Evolutionary conservation across 1,284 basidiomycete genomes (phyloP).

Genomic region (Caloboletus inedulis): DNA sequence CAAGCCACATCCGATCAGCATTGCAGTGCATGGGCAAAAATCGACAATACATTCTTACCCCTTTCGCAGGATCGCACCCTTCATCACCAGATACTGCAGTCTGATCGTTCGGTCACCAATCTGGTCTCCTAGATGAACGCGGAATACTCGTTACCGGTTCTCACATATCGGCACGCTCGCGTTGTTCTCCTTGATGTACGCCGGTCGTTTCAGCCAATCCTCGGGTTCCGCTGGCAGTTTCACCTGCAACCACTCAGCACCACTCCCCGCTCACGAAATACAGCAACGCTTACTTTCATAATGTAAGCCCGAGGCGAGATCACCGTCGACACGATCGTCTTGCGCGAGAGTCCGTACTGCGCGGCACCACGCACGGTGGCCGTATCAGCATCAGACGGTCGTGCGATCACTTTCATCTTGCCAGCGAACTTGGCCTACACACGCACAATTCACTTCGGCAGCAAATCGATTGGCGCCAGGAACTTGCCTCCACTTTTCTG

Average conservation of each 20-base stretch:
- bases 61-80: slow-evolving; percentile 79
- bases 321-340: slow-evolving; percentile 70
- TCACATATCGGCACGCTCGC: slow-evolving; percentile 75
- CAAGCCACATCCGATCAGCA: slow-evolving; percentile 16
- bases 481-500: slow-evolving; percentile 64
- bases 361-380: slow-evolving; percentile 80
- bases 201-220: slow-evolving; percentile 76
- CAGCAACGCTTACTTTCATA: slow-evolving; percentile 59
- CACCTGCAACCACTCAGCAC: slow-evolving; percentile 40
- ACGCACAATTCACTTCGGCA: slow-evolving; percentile 4
- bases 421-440: slow-evolving; percentile 58
- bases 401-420: slow-evolving; percentile 67
- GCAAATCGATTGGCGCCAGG: slow-evolving; percentile 1
- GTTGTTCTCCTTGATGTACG: slow-evolving; percentile 73
- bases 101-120: slow-evolving; percentile 38
- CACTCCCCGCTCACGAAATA: neutral
- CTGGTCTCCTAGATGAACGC: slow-evolving; percentile 26
- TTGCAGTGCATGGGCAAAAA: slow-evolving; percentile 17
- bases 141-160: slow-evolving; percentile 54
- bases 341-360: slow-evolving; percentile 74
- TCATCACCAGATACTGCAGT: slow-evolving; percentile 76
- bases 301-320: slow-evolving; percentile 78
- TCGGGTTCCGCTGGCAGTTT: slow-evolving; percentile 79
- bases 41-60: slow-evolving; percentile 45
- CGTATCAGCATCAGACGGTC: slow-evolving; percentile 78